A percentile compares a stretch with the other conserved stretches of the same genome.
phyloP scores from a whole-genome alignment of 2,329 filamentous ascomycete genomes.

The Onygenales sp. region DNA sequence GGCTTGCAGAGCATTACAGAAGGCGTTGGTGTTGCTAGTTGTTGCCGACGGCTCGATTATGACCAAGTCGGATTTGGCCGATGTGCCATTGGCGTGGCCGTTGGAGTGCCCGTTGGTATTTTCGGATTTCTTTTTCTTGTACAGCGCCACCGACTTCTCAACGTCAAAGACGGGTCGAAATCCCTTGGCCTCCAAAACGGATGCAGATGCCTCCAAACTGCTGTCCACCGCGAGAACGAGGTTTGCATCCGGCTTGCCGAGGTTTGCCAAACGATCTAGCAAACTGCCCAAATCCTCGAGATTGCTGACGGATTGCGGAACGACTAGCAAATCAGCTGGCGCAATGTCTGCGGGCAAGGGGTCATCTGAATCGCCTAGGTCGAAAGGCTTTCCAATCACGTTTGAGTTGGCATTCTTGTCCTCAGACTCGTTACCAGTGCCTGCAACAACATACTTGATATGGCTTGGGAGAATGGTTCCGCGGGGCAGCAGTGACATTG shows the following conservation, averaged over 20 bases:
- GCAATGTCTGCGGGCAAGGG: not conserved
- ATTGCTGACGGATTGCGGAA: constrained; percentile 1
- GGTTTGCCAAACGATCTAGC: not conserved
- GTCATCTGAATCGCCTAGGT: not conserved
- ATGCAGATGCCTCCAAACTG: not conserved
- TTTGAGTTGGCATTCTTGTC: not conserved
- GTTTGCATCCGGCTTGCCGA: not conserved
- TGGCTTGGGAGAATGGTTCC: not conserved
- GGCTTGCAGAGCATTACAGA: not conserved
- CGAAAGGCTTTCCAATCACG: not conserved
- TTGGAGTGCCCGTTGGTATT: not conserved
- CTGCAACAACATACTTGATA: not conserved
- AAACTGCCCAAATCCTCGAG: not conserved
- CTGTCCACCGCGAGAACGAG: not conserved
- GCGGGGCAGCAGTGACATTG: not conserved
- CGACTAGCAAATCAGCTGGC: not conserved
- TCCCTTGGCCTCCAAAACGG: not conserved
- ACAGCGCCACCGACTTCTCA: not conserved
- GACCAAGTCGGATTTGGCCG: not conserved
- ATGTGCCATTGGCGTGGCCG: not conserved
- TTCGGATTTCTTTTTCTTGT: not conserved
- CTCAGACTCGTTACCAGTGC: not conserved
- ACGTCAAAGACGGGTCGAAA: constrained; percentile 1
- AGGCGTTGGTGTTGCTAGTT: not conserved
- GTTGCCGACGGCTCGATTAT: not conserved